A percentile compares a stretch with the other conserved stretches of the same genome.
Conservation (phyloP, 1,284 basidiomycete genomes). For the Xerocomus minutiporus region DNA sequence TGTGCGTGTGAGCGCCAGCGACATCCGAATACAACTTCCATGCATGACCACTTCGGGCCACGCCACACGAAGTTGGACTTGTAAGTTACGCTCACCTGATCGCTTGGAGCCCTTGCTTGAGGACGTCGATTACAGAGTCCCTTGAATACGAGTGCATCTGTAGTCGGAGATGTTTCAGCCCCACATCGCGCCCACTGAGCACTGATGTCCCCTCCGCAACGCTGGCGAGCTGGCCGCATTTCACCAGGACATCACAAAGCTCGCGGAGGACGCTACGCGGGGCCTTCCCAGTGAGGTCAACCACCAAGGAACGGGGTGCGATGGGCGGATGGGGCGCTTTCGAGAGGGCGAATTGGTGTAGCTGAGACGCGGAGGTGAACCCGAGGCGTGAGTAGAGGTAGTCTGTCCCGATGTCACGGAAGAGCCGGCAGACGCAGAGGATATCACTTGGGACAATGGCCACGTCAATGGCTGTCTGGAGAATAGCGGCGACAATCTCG, state of each 20-base stretch:
- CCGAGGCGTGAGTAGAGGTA: constrained; percentile 32
- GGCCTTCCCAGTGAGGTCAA: constrained; percentile 16
- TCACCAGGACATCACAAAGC: constrained; percentile 13
- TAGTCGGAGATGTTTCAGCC: constrained; percentile 37
- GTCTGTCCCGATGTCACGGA: constrained; percentile 12
- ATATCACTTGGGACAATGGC: constrained; percentile 11
- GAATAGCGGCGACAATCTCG: constrained; percentile 21
- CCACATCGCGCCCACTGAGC: constrained; percentile 5
- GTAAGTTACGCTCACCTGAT: constrained; percentile 37
- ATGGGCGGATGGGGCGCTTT: constrained; percentile 9
- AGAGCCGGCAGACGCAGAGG: constrained; percentile 17
- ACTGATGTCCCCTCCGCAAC: neutral
- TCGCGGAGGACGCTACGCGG: constrained; percentile 6
- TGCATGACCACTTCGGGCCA: neutral
- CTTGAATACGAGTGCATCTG: constrained; percentile 42
- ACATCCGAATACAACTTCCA: neutral
- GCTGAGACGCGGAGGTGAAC: constrained; percentile 18
- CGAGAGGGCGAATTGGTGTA: constrained; percentile 20
- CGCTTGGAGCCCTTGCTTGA: constrained; percentile 39
- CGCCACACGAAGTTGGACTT: neutral
- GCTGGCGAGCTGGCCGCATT: constrained; percentile 2
- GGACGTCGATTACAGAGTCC: constrained; percentile 34
- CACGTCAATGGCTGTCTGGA: constrained; percentile 15
- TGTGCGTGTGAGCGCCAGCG: neutral
- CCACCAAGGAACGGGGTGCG: constrained; percentile 13